Conservation (phyloP, 306 rosid genomes). For the Pterocarpus santalinus region DNA sequence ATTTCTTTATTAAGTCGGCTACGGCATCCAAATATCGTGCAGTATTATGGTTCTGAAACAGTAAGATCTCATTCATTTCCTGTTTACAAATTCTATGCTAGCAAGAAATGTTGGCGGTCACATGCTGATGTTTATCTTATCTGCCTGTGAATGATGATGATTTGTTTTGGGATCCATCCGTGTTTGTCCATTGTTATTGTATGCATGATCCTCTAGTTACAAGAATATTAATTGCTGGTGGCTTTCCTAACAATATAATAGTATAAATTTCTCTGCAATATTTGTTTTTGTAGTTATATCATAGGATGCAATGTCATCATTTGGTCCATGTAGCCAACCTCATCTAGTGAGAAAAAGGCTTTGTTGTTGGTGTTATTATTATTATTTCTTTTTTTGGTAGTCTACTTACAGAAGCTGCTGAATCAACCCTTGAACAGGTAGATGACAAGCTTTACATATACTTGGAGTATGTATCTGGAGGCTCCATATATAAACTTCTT, state of each 20-base stretch:
- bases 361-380: background rate
- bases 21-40: constrained; percentile 96
- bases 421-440: constrained; percentile 67
- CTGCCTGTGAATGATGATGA: constrained; percentile 6
- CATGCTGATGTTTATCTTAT: constrained; percentile 31
- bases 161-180: constrained; percentile 11
- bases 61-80: constrained; percentile 64
- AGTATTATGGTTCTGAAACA: constrained; percentile 89
- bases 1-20: constrained; percentile 88
- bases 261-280: constrained; percentile 27
- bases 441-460: constrained; percentile 90
- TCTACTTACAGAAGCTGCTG: constrained; percentile 45
- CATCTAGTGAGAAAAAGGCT: background rate
- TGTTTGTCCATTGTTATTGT: constrained; percentile 24
- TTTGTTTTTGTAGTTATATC: constrained; percentile 12
- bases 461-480: constrained; percentile 98
- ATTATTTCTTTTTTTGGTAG: background rate
- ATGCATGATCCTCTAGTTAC: constrained; percentile 31
- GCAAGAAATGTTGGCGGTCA: constrained; percentile 4
- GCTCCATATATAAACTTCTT: constrained; percentile 95
- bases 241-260: constrained; percentile 32
- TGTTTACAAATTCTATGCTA: constrained; percentile 9
- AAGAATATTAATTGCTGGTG: constrained; percentile 25
- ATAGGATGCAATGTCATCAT: background rate
- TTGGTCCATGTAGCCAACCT: background rate